Percentiles rank a stretch among this genome's conserved stretches.
These are phyloP conservation scores for Paraglomus brasilianum DNA, from an alignment of 192 early-diverging fungal genomes.

Conservation along the genomic window DNA sequence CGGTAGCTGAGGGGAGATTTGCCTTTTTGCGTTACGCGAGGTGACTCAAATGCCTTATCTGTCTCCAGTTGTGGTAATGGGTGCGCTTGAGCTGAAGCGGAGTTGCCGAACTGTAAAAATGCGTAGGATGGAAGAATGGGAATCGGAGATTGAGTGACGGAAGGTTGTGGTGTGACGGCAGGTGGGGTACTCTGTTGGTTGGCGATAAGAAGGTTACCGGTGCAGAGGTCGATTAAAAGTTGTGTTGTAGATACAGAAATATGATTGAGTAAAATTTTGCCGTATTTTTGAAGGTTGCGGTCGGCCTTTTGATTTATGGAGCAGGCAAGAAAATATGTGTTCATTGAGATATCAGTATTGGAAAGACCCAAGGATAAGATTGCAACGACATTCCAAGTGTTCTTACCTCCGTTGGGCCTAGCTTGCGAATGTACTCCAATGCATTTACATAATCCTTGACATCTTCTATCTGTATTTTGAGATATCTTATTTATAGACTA, in stretches of 20 bases:
- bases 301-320: slow-evolving; percentile 37
- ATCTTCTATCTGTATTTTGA: slow-evolving; percentile 91
- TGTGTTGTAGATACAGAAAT: slow-evolving; percentile 56
- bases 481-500: slow-evolving; percentile 52
- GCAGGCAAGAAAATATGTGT: neutral
- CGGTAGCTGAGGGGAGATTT: slow-evolving; percentile 37
- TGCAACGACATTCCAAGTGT: neutral
- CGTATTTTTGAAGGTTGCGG: slow-evolving; percentile 58
- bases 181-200: neutral
- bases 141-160: slow-evolving; percentile 9
- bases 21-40: slow-evolving; percentile 20
- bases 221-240: slow-evolving; percentile 55
- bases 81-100: slow-evolving; percentile 14
- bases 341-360: neutral
- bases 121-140: slow-evolving; percentile 35
- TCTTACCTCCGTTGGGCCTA: slow-evolving; percentile 46
- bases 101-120: slow-evolving; percentile 39
- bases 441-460: slow-evolving; percentile 74
- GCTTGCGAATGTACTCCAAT: slow-evolving; percentile 70
- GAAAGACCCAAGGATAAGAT: neutral
- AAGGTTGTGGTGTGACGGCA: neutral
- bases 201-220: slow-evolving; percentile 21
- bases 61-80: slow-evolving; percentile 8
- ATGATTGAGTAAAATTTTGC: slow-evolving; percentile 53
- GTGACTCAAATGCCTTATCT: slow-evolving; percentile 18